Base-by-base conservation (phyloP, 441 rosid species). In the Populus trichocarpa region DNA sequence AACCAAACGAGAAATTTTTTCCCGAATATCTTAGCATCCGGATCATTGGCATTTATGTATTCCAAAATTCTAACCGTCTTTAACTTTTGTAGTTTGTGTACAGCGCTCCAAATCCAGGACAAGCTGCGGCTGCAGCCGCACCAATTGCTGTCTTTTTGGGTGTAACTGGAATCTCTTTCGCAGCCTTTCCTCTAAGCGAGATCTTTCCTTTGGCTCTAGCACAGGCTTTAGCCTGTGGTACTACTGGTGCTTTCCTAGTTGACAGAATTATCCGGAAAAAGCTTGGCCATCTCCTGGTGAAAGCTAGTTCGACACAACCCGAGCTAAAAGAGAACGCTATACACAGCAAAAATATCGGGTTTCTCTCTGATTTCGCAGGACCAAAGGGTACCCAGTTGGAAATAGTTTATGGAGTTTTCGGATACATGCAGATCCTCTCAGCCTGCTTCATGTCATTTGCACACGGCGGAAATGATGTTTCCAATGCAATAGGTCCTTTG, bases 401-500 rank as follows among this genome's bases (percentile, higher is more conserved):
- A 71, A 89, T 97, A 85, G 98, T 93, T 79, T 97, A 97, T 50
- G 97, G 96, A 16, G 93, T 94, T 40, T 94, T 94, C 1, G 99
- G 99, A 57, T 97, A 94, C 74, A 90, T 97, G 99, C 98, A 97
- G 84, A 89, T 97, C 67, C 92, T 93, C 71, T 97, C 99, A 33
- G 99, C 98, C 64, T 97, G 99, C 88, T 97, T 97, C 86, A 97
- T 97, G 99, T 97, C 98, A n/a, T 94, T 97, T 82, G 98, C 98
- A 5, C 99, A 97, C 32, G 99, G 99, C 22, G 99, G 99, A 32
- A 97, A 93, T 67, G 98, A 97, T 77, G 98, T 97, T 22, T 91
- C 99, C 69, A 97, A 97, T 67, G 99, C 98, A 6, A 97, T 97
- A 68, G 98, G 99, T 50, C 99, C 99, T 10, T 81, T 97, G 82